phyloP scores from a whole-genome alignment of 2,329 filamentous ascomycete genomes.

The Pseudogymnoascus sp. region DNA sequence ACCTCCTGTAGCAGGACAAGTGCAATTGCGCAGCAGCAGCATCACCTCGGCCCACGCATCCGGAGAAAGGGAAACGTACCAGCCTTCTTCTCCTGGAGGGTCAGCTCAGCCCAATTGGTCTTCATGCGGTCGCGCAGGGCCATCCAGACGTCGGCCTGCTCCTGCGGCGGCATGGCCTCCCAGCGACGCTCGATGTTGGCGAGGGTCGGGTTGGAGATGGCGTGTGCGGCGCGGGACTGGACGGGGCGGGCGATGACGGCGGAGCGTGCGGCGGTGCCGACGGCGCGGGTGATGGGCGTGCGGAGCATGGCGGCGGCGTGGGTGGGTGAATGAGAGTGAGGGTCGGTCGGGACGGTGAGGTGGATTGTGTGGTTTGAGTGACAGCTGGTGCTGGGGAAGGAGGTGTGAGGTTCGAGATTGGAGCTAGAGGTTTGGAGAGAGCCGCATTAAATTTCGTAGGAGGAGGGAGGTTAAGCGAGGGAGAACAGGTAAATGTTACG shows the following conservation, averaged over 20 bases:
- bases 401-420: not conserved
- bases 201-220: slow-evolving; percentile 95
- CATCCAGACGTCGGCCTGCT: slow-evolving; percentile 99
- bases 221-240: slow-evolving; percentile 53
- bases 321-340: slow-evolving; percentile 10
- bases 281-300: slow-evolving; percentile 36
- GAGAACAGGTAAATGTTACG: slow-evolving; percentile 4
- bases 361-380: not conserved
- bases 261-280: slow-evolving; percentile 36
- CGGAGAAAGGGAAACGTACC: slow-evolving; percentile 50
- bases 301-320: slow-evolving; percentile 17
- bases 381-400: not conserved
- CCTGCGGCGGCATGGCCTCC: slow-evolving; percentile 95
- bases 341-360: not conserved
- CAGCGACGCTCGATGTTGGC: slow-evolving; percentile 99
- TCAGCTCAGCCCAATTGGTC: slow-evolving; percentile 92
- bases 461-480: slow-evolving; percentile 6
- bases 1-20: not conserved
- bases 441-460: slow-evolving; percentile 8
- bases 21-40: not conserved
- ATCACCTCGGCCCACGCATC: not conserved
- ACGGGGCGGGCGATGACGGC: slow-evolving; percentile 7
- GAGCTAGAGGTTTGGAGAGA: slow-evolving; percentile 6
- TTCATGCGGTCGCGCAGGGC: slow-evolving; percentile 96
- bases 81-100: slow-evolving; percentile 96